Base-by-base conservation (phyloP, 805 yeast genomes). In the Saccharomycopsis sp. region DNA sequence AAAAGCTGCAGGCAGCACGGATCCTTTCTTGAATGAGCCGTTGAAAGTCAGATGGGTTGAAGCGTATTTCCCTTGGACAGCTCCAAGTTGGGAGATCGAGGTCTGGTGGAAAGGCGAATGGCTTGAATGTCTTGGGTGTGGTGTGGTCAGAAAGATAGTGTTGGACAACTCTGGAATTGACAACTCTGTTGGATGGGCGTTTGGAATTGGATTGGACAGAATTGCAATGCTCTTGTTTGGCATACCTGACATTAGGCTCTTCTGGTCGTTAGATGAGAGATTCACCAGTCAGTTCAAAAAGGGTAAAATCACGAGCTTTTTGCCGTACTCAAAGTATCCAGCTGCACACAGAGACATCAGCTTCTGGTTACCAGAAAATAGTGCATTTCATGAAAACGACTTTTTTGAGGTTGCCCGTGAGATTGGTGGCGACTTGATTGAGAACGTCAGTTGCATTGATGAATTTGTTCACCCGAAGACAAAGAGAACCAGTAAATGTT, bases 41-140 rank as follows among this genome's bases (percentile, higher is more conserved):
- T 67, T 92, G 46, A 79, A 74, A 54, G 83, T 88, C 15, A 71
- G 97, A 51, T 92, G 98, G 98, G 81, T 87, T 25, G 94, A 85
- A 53, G 94, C 92, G 0, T 85, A 78, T 54, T 92, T 92, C 65
- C 98, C 98, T 3, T 92, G 97, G 96, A 92, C 98, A 2, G 77
- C 95, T 1, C 98, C 98, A 3, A 83, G 95, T 32, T 92, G 95
- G 94, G 96, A 92, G 55, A 86, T 94, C 51, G 98, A 92, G 61
- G 95, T 92, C 4, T 87, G 94, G 88, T 92, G 97, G 96, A 84
- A 87, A 56, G 94, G 92, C 39, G 94, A 88, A 51, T 92, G 98
- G 98, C 68, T 92, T 26, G 98, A 92, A 63, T 78, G 95, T 57
- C 85, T 95, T 54, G 98, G 98, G 0, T 85, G 95, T 62, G 98